Conservation (phyloP, 192 early-diverging fungal genomes). For the Mortierella hygrophila region DNA sequence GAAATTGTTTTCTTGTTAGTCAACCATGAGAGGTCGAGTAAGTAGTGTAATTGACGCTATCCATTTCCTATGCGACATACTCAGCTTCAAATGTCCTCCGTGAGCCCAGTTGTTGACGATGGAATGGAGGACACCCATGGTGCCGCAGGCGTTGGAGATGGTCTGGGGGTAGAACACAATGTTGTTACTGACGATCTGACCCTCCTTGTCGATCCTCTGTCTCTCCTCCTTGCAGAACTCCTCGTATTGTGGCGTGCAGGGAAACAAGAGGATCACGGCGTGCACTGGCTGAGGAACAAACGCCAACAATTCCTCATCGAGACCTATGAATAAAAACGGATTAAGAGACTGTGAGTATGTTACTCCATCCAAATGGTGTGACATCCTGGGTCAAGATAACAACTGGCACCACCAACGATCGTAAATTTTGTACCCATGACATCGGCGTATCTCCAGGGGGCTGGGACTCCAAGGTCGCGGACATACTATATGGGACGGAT, state of each 20-base stretch:
- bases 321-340: constrained; percentile 54
- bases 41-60: background rate
- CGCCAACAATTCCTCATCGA: constrained; percentile 85
- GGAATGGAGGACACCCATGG: constrained; percentile 93
- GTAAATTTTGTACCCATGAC: constrained; percentile 71
- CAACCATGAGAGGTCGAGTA: background rate
- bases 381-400: background rate
- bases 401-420: background rate
- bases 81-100: constrained; percentile 59
- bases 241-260: constrained; percentile 74
- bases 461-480: constrained; percentile 75
- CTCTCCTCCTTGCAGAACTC: constrained; percentile 64
- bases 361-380: background rate
- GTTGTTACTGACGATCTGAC: constrained; percentile 67
- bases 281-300: constrained; percentile 86
- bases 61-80: constrained; percentile 14
- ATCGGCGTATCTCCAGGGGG: constrained; percentile 78
- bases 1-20: background rate
- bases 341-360: background rate
- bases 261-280: constrained; percentile 94
- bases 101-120: constrained; percentile 78
- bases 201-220: constrained; percentile 56
- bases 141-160: constrained; percentile 94
- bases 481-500: constrained; percentile 63
- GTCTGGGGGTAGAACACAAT: constrained; percentile 90